Percentiles rank a stretch among this genome's conserved stretches.
phyloP scores from a whole-genome alignment of 2,329 filamentous ascomycete genomes.

The Fusarium pseudonygamai region DNA sequence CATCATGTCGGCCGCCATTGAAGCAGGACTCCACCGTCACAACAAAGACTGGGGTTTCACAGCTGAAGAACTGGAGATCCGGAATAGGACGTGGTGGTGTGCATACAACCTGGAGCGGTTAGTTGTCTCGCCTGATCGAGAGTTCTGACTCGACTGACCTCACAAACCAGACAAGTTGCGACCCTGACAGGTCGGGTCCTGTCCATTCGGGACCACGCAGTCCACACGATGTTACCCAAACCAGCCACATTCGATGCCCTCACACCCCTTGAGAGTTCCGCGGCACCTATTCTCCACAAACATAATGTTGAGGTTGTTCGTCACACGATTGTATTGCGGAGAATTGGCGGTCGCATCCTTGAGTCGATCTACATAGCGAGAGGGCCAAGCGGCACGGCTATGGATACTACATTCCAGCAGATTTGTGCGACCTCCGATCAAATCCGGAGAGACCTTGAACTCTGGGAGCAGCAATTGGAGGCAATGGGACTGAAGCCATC shows the following conservation, averaged over 20 bases:
- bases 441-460: not conserved
- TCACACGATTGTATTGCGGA: not conserved
- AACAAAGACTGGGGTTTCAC: not conserved
- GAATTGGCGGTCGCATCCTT: not conserved
- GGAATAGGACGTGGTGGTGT: constrained; percentile 10
- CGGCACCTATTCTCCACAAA: not conserved
- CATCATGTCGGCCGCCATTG: constrained; percentile 1
- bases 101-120: constrained; percentile 1
- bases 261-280: not conserved
- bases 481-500: not conserved
- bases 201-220: not conserved
- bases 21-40: not conserved
- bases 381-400: not conserved
- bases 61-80: not conserved
- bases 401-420: constrained; percentile 3
- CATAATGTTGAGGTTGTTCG: not conserved
- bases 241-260: not conserved
- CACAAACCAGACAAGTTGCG: not conserved
- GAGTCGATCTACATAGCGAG: constrained; percentile 7
- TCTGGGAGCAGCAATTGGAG: not conserved
- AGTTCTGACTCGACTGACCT: not conserved
- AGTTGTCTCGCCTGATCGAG: not conserved
- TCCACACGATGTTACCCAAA: not conserved
- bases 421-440: not conserved
- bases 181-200: not conserved